Evolutionary conservation across 2,329 filamentous ascomycete genomes (phyloP).

Genomic region (Aspergillus sp.): DNA sequence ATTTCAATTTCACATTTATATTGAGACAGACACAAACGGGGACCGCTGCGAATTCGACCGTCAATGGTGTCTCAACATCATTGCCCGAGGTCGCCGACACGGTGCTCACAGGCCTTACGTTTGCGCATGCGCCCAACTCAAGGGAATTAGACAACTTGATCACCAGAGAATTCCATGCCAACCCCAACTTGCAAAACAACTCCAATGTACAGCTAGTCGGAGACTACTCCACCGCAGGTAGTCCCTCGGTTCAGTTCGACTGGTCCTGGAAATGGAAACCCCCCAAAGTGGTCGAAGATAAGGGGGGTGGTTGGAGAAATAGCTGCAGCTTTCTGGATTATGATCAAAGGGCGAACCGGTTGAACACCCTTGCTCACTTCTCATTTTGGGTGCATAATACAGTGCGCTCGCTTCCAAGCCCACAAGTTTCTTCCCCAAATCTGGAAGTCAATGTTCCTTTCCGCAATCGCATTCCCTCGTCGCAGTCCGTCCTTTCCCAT

Average conservation of each 20-base stretch:
- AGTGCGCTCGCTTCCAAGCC: slow-evolving; percentile 43
- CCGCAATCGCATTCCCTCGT: slow-evolving; percentile 79
- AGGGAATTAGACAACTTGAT: slow-evolving; percentile 92
- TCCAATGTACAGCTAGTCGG: slow-evolving; percentile 94
- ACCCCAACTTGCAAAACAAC: slow-evolving; percentile 97
- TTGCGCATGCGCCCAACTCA: slow-evolving; percentile 81
- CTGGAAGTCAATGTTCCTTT: slow-evolving; percentile 73
- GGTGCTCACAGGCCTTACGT: slow-evolving; percentile 83
- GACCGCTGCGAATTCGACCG: slow-evolving; percentile 54
- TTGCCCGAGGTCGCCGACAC: slow-evolving; percentile 64
- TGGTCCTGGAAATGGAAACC: slow-evolving; percentile 98
- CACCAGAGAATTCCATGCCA: slow-evolving; percentile 92
- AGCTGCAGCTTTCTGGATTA: slow-evolving; percentile 98
- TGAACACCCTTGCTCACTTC: slow-evolving; percentile 88
- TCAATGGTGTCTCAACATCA: slow-evolving; percentile 54
- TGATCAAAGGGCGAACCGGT: slow-evolving; percentile 83
- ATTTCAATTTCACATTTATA: slow-evolving; percentile 90
- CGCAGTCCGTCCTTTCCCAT: slow-evolving; percentile 82
- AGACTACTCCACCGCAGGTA: slow-evolving; percentile 83
- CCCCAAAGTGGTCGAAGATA: slow-evolving; percentile 77
- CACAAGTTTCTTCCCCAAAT: slow-evolving; percentile 69
- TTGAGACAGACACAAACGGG: slow-evolving; percentile 59
- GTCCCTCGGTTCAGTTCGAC: slow-evolving; percentile 79
- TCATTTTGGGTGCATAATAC: slow-evolving; percentile 90
- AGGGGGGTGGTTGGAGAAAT: slow-evolving; percentile 90